Base-by-base conservation (phyloP, 164 flowering plant species). In the Sedum album region DNA sequence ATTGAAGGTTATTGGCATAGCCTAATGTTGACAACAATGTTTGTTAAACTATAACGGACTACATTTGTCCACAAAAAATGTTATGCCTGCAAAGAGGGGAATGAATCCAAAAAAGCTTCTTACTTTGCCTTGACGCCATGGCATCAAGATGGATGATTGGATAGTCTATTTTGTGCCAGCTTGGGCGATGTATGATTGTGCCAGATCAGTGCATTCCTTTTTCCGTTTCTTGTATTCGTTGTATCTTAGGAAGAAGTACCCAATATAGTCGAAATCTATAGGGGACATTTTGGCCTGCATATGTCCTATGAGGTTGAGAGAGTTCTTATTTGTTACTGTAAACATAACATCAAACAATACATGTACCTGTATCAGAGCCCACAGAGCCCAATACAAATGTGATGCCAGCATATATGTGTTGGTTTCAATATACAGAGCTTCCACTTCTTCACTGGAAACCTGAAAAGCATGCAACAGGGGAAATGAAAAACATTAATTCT, bases 291-390 rank as follows among this genome's bases (percentile, higher is more conserved):
- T 89, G 63, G 98, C 98, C 98, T 95, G 69, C 71, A 46, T 21
- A 21, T n/a, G 28, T 51, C 10, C 20, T 13, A 55, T 28, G 31
- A 26, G 31, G 20, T 10, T 25, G 33, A 14, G n/a, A n/a, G n/a
- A n/a, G n/a, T n/a, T n/a, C n/a, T n/a, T n/a, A n/a, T n/a, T n/a
- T n/a, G n/a, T n/a, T n/a, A n/a, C n/a, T n/a, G 4, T 14, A 5
- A 28, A 28, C 17, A 17, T 57, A 57, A 14, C 17, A 57, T 9
- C 28, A 1, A 8, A 67, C 64, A 70, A 14, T 57, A 8, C 33
- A 42, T 9, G 23, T 75, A 91, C 97, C 99, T 91, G 97, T 66
- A 95, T 92, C 46, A 92, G 73, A 36, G 86, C 93, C 99, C 99
- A 95, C 49, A 92, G 66, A 65, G 97, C 97, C 99, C 99, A 95